These are phyloP conservation scores for Cladosporium sp. DNA, from an alignment of 2,329 filamentous ascomycete genomes.

Conservation along the genomic window DNA sequence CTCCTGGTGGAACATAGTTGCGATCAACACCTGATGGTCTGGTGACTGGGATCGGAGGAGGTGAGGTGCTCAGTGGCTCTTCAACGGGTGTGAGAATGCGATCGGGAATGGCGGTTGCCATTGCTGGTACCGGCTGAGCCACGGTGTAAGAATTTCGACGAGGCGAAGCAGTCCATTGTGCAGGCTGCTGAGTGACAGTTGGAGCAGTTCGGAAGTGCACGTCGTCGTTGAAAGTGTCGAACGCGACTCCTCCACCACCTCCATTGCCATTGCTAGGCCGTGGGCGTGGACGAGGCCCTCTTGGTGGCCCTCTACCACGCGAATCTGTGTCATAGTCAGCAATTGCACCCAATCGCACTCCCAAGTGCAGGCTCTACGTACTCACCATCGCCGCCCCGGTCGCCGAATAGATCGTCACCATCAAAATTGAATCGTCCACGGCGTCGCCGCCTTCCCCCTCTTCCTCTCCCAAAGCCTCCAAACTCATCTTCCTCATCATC, in stretches of 20 bases:
- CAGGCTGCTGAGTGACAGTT: background rate
- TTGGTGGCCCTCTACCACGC: constrained; percentile 12
- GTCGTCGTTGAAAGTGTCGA: constrained; percentile 2
- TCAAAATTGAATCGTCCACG: constrained; percentile 13
- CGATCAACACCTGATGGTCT: background rate
- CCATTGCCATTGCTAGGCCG: constrained; percentile 1
- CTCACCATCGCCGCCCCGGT: constrained; percentile 17
- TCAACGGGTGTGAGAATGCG: constrained; percentile 2
- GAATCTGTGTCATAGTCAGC: constrained; percentile 3
- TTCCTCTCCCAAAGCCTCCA: constrained; percentile 8
- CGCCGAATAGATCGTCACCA: constrained; percentile 15
- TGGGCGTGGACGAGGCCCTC: background rate
- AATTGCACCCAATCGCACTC: background rate
- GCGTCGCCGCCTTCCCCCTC: background rate
- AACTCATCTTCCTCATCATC: constrained; percentile 16
- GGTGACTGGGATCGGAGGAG: background rate
- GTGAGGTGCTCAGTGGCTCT: background rate
- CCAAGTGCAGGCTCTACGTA: constrained; percentile 13
- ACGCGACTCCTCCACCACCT: background rate
- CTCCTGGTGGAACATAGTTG: background rate
- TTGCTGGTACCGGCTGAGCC: background rate
- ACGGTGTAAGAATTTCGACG: background rate
- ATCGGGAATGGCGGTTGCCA: background rate
- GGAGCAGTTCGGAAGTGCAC: background rate
- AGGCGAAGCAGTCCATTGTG: background rate